Evolutionary conservation across 257 asterid genomes (phyloP).

Genomic region (Osmanthus fragrans): DNA sequence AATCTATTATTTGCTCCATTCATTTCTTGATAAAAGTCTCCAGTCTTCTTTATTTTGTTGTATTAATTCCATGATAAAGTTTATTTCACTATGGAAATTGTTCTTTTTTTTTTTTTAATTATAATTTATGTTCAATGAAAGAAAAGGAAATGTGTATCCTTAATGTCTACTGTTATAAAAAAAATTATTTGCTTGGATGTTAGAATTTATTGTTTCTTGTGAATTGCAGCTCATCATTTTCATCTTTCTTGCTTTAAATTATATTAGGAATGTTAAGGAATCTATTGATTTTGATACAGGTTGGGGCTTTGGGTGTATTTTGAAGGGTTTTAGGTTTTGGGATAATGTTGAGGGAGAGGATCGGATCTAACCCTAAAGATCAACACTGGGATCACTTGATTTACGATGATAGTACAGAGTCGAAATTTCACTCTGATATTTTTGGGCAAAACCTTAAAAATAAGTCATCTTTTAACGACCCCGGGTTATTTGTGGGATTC

Average conservation of each 20-base stretch:
- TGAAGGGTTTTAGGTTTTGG: conserved; percentile 24
- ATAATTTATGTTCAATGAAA: background rate
- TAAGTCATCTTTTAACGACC: conserved; percentile 49
- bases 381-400: conserved; percentile 54
- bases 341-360: conserved; percentile 73
- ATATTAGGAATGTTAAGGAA: background rate
- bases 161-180: background rate
- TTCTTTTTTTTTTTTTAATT: background rate
- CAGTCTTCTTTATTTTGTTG: background rate
- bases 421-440: conserved; percentile 49
- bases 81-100: background rate
- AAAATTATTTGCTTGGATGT: conserved; percentile 4
- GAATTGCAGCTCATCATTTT: conserved; percentile 32
- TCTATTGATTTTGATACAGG: conserved; percentile 37
- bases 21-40: conserved; percentile 6
- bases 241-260: background rate
- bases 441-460: conserved; percentile 53
- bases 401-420: conserved; percentile 52
- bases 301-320: conserved; percentile 19
- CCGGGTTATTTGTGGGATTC: conserved; percentile 72
- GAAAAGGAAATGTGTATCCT: background rate
- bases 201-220: conserved; percentile 14
- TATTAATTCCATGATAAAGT: background rate
- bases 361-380: conserved; percentile 65
- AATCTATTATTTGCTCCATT: conserved; percentile 26